Evolutionary conservation across 2,329 filamentous ascomycete genomes (phyloP).

Genomic region (Diaporthe humulicola): DNA sequence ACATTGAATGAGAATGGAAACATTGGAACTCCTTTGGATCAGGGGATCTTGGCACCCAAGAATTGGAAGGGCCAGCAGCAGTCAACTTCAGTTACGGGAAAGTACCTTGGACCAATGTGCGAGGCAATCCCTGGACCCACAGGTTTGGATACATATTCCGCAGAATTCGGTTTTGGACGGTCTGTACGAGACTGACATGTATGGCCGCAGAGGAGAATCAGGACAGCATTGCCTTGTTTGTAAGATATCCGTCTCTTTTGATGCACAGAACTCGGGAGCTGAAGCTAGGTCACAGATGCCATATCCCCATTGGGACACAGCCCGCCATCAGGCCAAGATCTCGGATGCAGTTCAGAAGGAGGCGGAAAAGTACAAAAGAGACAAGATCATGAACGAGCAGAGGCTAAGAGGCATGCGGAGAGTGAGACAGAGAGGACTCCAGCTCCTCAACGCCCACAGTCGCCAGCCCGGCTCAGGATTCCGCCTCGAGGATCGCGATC

Average conservation of each 20-base stretch:
- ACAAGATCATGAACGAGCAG: slow-evolving; percentile 27
- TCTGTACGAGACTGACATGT: neutral
- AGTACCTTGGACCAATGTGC: slow-evolving; percentile 38
- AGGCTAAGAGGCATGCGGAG: slow-evolving; percentile 32
- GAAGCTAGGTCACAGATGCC: slow-evolving; percentile 49
- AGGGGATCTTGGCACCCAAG: slow-evolving; percentile 8
- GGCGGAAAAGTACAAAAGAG: slow-evolving; percentile 33
- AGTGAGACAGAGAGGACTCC: slow-evolving; percentile 34
- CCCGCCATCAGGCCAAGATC: slow-evolving; percentile 35
- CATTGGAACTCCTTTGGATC: neutral
- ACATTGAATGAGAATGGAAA: neutral
- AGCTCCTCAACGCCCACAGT: slow-evolving; percentile 36
- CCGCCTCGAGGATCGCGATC: slow-evolving; percentile 33
- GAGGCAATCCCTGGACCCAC: slow-evolving; percentile 29
- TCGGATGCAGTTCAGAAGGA: slow-evolving; percentile 36
- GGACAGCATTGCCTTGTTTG: slow-evolving; percentile 33
- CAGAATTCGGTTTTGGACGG: rapidly evolving
- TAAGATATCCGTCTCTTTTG: neutral
- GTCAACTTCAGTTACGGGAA: slow-evolving; percentile 35
- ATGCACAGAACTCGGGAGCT: neutral
- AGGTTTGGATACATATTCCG: slow-evolving; percentile 15
- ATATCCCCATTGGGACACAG: slow-evolving; percentile 58
- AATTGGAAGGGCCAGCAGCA: slow-evolving; percentile 38
- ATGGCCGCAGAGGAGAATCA: neutral
- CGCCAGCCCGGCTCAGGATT: slow-evolving; percentile 35